Percentiles rank a stretch among this genome's conserved stretches.
phyloP scores from a whole-genome alignment of 2,329 filamentous ascomycete genomes.

The Penicillium brevicompactum region DNA sequence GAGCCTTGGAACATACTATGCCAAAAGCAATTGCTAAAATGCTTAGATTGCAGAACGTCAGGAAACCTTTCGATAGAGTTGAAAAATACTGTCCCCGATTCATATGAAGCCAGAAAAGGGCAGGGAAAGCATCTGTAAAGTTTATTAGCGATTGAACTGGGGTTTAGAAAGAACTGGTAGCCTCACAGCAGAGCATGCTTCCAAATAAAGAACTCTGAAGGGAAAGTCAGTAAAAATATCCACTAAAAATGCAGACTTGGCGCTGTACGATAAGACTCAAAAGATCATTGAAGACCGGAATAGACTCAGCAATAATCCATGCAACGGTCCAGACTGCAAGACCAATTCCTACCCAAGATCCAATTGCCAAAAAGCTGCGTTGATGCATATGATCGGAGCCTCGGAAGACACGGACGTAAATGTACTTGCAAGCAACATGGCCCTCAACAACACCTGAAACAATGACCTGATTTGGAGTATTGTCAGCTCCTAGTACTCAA shows the following conservation, averaged over 20 bases:
- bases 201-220: slow-evolving; percentile 58
- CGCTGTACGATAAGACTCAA: slow-evolving; percentile 58
- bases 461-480: slow-evolving; percentile 34
- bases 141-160: not conserved
- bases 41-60: not conserved
- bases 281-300: slow-evolving; percentile 69
- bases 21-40: not conserved
- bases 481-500: not conserved
- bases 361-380: slow-evolving; percentile 52
- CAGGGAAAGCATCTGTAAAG: slow-evolving; percentile 32
- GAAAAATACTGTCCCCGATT: slow-evolving; percentile 32
- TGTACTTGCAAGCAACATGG: slow-evolving; percentile 65
- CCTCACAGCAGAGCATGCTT: slow-evolving; percentile 63
- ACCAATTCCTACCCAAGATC: slow-evolving; percentile 62
- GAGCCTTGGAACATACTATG: not conserved
- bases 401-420: slow-evolving; percentile 65
- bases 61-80: not conserved
- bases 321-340: slow-evolving; percentile 60
- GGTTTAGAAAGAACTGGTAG: not conserved
- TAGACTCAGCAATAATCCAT: slow-evolving; percentile 68
- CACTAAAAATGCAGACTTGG: not conserved
- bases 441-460: slow-evolving; percentile 71
- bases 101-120: slow-evolving; percentile 39
- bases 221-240: slow-evolving; percentile 4
- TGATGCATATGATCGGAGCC: slow-evolving; percentile 57